phyloP scores from a whole-genome alignment of 2,329 filamentous ascomycete species.

The Fusarium siculi region DNA sequence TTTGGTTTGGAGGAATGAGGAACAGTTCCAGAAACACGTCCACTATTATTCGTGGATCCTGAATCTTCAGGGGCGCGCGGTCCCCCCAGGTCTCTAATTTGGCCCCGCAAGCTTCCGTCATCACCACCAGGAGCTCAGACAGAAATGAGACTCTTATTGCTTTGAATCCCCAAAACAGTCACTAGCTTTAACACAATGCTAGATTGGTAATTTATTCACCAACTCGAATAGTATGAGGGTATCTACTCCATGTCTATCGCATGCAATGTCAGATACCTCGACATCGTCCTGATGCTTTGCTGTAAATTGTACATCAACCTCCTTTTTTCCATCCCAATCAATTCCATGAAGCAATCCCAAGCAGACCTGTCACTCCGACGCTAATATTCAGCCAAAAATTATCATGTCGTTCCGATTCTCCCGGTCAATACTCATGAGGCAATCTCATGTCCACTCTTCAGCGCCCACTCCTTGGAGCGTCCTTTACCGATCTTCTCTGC shows the following conservation, averaged over 20 bases:
- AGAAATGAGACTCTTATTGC: slow-evolving; percentile 21
- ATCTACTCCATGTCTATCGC: slow-evolving; percentile 31
- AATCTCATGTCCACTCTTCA: slow-evolving; percentile 54
- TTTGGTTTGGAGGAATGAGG: slow-evolving; percentile 29
- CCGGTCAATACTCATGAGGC: slow-evolving; percentile 35
- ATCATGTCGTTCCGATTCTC: slow-evolving; percentile 23
- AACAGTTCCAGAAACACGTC: slow-evolving; percentile 26
- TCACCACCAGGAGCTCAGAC: slow-evolving; percentile 10
- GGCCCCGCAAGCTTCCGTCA: slow-evolving; percentile 41
- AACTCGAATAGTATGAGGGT: slow-evolving; percentile 15
- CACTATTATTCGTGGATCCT: slow-evolving; percentile 26
- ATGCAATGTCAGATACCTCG: slow-evolving; percentile 22
- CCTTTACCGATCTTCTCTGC: slow-evolving; percentile 54
- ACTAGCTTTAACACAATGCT: neutral
- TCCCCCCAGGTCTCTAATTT: slow-evolving; percentile 31
- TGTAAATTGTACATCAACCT: slow-evolving; percentile 24
- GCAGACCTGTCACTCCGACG: slow-evolving; percentile 40
- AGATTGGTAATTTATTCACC: slow-evolving; percentile 11
- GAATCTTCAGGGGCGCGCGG: slow-evolving; percentile 35
- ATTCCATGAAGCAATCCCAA: slow-evolving; percentile 38
- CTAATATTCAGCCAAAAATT: slow-evolving; percentile 43
- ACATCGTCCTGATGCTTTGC: slow-evolving; percentile 14
- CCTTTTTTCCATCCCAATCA: slow-evolving; percentile 27
- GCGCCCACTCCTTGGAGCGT: slow-evolving; percentile 52
- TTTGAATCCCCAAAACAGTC: neutral